phyloP scores from a whole-genome alignment of 2,329 filamentous ascomycete species.

The Nemania sp. region DNA sequence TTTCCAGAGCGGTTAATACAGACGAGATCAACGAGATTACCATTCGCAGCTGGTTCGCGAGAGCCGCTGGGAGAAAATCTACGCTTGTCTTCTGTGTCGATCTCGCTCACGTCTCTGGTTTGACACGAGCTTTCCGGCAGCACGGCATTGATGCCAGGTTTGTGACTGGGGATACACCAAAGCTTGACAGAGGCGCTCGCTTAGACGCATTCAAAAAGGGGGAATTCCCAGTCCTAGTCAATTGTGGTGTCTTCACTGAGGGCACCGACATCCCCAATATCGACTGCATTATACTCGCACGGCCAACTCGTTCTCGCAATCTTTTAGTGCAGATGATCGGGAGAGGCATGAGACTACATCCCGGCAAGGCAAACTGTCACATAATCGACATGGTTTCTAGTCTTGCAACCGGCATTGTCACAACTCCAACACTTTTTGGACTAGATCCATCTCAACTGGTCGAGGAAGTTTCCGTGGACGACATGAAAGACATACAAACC shows the following conservation, averaged over 20 bases:
- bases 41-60: conserved; percentile 85
- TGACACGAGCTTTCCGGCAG: conserved; percentile 81
- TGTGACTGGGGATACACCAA: conserved; percentile 85
- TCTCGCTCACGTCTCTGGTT: conserved; percentile 78
- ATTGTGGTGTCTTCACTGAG: conserved; percentile 97
- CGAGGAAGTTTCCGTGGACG: conserved; percentile 70
- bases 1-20: conserved; percentile 88
- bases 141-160: conserved; percentile 85
- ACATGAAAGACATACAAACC: conserved; percentile 68
- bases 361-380: conserved; percentile 88
- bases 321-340: conserved; percentile 98
- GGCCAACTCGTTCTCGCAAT: conserved; percentile 93
- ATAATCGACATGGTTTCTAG: conserved; percentile 96
- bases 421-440: conserved; percentile 91
- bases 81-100: conserved; percentile 97
- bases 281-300: conserved; percentile 88
- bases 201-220: conserved; percentile 81
- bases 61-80: conserved; percentile 78
- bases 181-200: conserved; percentile 73
- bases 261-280: conserved; percentile 98
- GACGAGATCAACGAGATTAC: conserved; percentile 83
- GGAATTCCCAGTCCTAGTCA: conserved; percentile 88
- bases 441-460: conserved; percentile 86
- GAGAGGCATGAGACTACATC: conserved; percentile 85
- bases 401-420: conserved; percentile 85